These are phyloP conservation scores for Aspergillus awamori DNA, from an alignment of 2,329 filamentous ascomycete species.

Conservation along the genomic window DNA sequence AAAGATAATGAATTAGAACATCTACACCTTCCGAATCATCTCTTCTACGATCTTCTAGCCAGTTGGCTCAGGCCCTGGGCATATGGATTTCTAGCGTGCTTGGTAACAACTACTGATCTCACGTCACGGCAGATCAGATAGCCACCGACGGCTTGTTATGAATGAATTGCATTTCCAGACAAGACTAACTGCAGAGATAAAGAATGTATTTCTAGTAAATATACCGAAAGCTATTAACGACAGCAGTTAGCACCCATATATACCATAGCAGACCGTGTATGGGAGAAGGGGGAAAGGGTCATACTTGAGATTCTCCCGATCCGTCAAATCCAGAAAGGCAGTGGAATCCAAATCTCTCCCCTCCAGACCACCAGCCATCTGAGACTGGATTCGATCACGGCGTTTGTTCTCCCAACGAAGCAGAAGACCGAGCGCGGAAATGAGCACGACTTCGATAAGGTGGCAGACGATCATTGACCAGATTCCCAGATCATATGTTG, in stretches of 20 bases:
- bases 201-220: no score
- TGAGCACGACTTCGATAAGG: constrained; percentile 54
- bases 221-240: constrained; percentile 9
- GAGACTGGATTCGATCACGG: constrained; percentile 53
- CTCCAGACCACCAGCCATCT: constrained; percentile 50
- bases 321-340: constrained; percentile 58
- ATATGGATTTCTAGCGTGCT: not conserved
- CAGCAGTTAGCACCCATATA: not conserved
- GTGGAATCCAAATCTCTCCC: constrained; percentile 53
- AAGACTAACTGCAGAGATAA: no score
- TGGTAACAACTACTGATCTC: not conserved
- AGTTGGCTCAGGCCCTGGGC: not conserved
- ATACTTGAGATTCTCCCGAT: constrained; percentile 56
- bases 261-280: not conserved
- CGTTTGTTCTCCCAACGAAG: constrained; percentile 55
- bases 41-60: no score
- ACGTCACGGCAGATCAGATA: no score
- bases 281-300: constrained; percentile 3
- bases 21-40: no score
- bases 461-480: constrained; percentile 62
- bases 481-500: constrained; percentile 55
- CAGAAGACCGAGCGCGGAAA: constrained; percentile 50
- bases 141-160: not conserved
- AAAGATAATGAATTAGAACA: not conserved
- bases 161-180: not conserved